Evolutionary conservation across 2,329 filamentous ascomycete species (phyloP), one percentile per base, ranked within the genome.

Genomic region (Aspergillus pseudoglaucus): DNA sequence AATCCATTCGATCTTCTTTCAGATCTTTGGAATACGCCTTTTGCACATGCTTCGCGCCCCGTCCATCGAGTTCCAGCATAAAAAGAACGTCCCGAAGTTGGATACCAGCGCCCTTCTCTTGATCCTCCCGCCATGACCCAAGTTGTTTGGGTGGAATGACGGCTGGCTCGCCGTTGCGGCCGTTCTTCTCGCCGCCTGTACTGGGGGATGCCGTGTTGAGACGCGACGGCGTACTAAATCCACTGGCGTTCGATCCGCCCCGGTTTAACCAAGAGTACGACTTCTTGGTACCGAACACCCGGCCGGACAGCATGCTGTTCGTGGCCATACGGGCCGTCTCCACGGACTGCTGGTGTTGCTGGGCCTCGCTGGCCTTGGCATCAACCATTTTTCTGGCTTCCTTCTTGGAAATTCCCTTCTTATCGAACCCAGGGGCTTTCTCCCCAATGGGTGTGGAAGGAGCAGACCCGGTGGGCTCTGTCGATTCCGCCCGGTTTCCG

Each of bases 61-160:
- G 78, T 1, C 87, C 85, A 63, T 95, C 88, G 44, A 83, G 76
- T 66, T 95, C 90, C 42, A 96, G 75, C 50, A 87, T 87, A 17
- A 81, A 76, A 14, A 95, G 75, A 73, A 90, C 83, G 66, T 96
- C 91, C 47, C 91, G 80, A 45, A 95, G 74, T 70, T 96, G 90
- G 42, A 96, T 88, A 22, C 84, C 84, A 56, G 78, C 80, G 27
- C 88, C 89, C 62, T 85, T 86, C 18, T 85, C 82, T 46, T 81
- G 82, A 59, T 89, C 85, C 66, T 96, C 90, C 50, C 88, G 80
- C 79, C 84, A 88, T 14, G 79, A 77, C n/a, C 88, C 88, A 33
- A 88, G 71, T 46, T 82, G 80, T 46, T 82, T 81, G 20, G 80
- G 78, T 30, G 38, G 72, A 64, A 51, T 70, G 58, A 57, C 63